Percentiles rank a stretch among this genome's conserved stretches.
phyloP scores from a whole-genome alignment of 345 rosid species.

The rapeseed (Brassica napus) region DNA sequence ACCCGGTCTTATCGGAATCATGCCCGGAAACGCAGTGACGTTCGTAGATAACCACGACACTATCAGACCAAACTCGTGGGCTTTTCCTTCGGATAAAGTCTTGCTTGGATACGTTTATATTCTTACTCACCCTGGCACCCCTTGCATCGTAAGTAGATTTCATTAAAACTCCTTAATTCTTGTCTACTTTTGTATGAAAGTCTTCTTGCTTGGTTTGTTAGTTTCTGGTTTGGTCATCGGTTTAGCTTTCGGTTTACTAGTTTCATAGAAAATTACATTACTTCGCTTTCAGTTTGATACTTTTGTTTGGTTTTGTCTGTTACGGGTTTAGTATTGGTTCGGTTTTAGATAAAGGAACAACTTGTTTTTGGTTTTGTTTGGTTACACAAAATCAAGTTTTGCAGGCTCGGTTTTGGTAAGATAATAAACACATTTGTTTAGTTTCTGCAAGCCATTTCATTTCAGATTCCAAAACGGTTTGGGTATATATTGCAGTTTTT shows the following conservation, averaged over 20 bases:
- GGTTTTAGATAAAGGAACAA: neutral
- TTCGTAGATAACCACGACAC: conserved; percentile 87
- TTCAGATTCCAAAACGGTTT: neutral
- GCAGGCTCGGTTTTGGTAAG: neutral
- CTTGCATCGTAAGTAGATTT: conserved; percentile 4
- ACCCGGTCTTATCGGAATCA: conserved; percentile 69
- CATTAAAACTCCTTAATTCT: neutral
- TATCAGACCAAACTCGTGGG: conserved; percentile 51
- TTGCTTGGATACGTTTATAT: conserved; percentile 55
- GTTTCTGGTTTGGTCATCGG: neutral
- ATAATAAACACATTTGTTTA: neutral
- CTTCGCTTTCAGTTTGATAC: conserved; percentile 5
- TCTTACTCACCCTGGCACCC: conserved; percentile 7
- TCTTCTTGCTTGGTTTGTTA: conserved; percentile 1
- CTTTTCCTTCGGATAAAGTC: conserved; percentile 55
- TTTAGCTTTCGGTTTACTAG: neutral
- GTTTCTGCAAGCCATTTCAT: neutral
- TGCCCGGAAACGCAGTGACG: conserved; percentile 75
- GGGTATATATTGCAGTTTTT: neutral
- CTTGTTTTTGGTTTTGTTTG: neutral
- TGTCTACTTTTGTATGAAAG: neutral
- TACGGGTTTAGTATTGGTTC: neutral
- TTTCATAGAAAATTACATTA: neutral
- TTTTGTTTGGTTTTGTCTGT: neutral
- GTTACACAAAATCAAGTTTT: neutral